Base-by-base conservation (phyloP, 345 rosid species). In the Hevea brasiliensis region DNA sequence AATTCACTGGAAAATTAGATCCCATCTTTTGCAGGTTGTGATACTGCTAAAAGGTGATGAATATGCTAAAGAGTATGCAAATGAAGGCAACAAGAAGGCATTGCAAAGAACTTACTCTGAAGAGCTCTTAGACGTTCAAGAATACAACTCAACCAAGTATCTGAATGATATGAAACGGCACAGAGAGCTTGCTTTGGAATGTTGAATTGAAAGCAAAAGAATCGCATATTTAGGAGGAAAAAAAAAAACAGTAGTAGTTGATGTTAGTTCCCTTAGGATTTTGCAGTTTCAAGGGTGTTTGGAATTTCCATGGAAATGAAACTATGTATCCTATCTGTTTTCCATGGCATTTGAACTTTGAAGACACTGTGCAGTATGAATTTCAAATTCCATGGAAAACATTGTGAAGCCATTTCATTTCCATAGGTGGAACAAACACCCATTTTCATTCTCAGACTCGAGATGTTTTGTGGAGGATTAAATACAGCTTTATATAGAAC, bases 131-230 rank as follows among this genome's bases (percentile, higher is more conserved):
- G 95, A 94, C 14, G 85, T 68, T 0, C 89, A 87, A 75, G 97
- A 94, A 53, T 92, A 92, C 81, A 90, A 94, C 82, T 85, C 93
- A 4, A 94, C 96, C 0, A 90, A 86, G 85, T 63, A 83, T 66
- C 72, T 92, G 59, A 79, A 78, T 58, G 86, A 89, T 75, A 79
- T 90, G 50, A 83, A 81, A 73, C 89, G 84, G 41, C 79, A 83
- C 69, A 80, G 80, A 57, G 89, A 94, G 80, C 60, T 90, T 68
- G 97, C 93, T 71, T 72, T 90, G 74, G 87, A 85, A 74, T 77
- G 84, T 76, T 85, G 79, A 85, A 58, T 13, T 60, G 42, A 35
- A 61, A 44, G 27, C 57, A 5, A 27, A 18, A 27, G 37, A 26
- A 48, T 3, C 13, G 12, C 14, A 48, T 15, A 12, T 48, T 18